Conservation (phyloP, 352 stramenopile genomes). For the Globisporangium megalacanthum region DNA sequence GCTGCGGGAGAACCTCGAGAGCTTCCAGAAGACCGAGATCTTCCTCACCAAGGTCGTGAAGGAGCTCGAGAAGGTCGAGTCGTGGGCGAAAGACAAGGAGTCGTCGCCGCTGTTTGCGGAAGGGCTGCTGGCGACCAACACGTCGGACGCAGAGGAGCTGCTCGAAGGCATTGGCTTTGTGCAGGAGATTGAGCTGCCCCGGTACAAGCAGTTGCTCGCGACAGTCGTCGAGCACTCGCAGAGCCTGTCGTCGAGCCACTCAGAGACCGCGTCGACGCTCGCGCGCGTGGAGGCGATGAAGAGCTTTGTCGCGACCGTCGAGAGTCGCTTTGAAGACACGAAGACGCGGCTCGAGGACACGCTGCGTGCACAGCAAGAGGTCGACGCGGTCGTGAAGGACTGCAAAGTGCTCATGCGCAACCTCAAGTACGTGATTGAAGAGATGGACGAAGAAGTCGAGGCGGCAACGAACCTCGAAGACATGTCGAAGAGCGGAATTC, state of each 20-base stretch:
- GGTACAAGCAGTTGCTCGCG: conserved; percentile 74
- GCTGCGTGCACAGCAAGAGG: conserved; percentile 54
- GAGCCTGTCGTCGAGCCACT: conserved; percentile 61
- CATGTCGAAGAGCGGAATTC: conserved; percentile 58
- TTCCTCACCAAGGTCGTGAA: conserved; percentile 83
- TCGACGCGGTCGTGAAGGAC: conserved; percentile 84
- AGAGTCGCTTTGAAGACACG: conserved; percentile 56
- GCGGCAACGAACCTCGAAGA: conserved; percentile 67
- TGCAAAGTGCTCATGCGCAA: conserved; percentile 82
- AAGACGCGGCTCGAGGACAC: conserved; percentile 53
- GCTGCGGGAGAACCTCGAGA: conserved; percentile 67
- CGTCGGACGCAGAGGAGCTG: conserved; percentile 70
- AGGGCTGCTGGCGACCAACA: conserved; percentile 43
- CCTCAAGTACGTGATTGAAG: conserved; percentile 86
- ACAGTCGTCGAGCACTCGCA: conserved; percentile 64
- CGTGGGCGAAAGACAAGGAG: conserved; percentile 79
- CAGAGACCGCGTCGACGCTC: conserved; percentile 59
- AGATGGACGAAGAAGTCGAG: conserved; percentile 86
- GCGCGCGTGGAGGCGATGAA: conserved; percentile 72
- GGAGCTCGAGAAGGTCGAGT: conserved; percentile 79
- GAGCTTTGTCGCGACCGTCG: conserved; percentile 69
- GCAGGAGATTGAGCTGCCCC: conserved; percentile 74
- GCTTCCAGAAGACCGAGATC: conserved; percentile 79
- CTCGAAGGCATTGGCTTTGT: conserved; percentile 82
- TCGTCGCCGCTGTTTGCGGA: conserved; percentile 64